phyloP scores from a whole-genome alignment of 2,329 filamentous ascomycete species.

The Diatrype stigma region DNA sequence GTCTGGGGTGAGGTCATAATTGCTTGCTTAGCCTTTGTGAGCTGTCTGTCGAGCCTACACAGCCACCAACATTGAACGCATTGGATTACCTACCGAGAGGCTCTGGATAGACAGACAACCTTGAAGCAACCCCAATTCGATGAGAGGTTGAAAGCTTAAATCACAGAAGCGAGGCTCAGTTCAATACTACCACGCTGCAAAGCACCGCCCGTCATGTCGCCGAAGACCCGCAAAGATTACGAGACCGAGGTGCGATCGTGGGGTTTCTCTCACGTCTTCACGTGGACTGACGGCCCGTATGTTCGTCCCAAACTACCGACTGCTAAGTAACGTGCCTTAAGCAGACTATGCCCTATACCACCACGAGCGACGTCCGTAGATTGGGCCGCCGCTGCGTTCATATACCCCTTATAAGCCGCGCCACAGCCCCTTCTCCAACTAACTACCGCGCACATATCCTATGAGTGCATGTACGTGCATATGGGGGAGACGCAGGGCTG shows the following conservation, averaged over 20 bases:
- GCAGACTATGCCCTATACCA: no score
- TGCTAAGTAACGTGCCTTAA: no score
- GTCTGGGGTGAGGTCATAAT: no score
- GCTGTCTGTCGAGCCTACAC: no score
- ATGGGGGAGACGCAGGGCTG: slow-evolving; percentile 10
- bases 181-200: neutral
- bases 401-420: neutral
- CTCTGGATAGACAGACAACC: no score
- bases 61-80: no score
- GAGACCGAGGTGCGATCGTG: slow-evolving; percentile 63
- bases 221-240: slow-evolving; percentile 40
- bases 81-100: no score
- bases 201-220: slow-evolving; percentile 14
- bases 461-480: neutral
- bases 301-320: slow-evolving; percentile 27
- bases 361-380: neutral
- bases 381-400: neutral
- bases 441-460: neutral
- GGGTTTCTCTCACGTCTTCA: slow-evolving; percentile 67
- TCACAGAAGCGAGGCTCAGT: neutral
- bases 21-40: no score
- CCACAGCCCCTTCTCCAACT: neutral
- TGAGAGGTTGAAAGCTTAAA: neutral
- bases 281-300: slow-evolving; percentile 68
- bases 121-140: neutral